phyloP scores from a whole-genome alignment of 2,329 filamentous ascomycete species.

The Rosellinia necatrix region DNA sequence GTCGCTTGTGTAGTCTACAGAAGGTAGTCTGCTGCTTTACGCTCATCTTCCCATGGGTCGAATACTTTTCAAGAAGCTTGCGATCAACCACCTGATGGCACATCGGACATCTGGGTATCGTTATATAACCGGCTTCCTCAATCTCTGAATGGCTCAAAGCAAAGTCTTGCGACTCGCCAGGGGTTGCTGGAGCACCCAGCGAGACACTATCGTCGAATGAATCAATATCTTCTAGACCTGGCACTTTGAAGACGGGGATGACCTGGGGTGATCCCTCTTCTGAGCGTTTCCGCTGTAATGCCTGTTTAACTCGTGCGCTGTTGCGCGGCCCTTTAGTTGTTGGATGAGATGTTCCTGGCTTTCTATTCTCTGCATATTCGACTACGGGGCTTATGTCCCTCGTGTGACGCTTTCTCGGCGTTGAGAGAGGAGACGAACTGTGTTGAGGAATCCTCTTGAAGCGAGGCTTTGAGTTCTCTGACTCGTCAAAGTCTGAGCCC shows the following conservation, averaged over 20 bases:
- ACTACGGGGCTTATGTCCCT: slow-evolving; percentile 13
- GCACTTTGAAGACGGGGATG: slow-evolving; percentile 36
- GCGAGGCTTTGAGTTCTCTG: slow-evolving; percentile 10
- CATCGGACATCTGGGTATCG: slow-evolving; percentile 63
- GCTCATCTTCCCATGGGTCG: slow-evolving; percentile 53
- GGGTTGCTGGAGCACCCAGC: slow-evolving; percentile 4
- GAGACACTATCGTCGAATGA: slow-evolving; percentile 25
- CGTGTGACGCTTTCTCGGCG: slow-evolving; percentile 5
- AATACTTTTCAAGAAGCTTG: slow-evolving; percentile 58
- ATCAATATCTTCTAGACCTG: slow-evolving; percentile 33
- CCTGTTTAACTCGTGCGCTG: not conserved
- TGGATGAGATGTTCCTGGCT: not conserved
- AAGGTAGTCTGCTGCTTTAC: slow-evolving; percentile 65
- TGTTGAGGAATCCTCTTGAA: slow-evolving; percentile 18
- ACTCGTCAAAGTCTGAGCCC: slow-evolving; percentile 19
- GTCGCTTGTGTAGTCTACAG: slow-evolving; percentile 65
- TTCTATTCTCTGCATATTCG: slow-evolving; percentile 2
- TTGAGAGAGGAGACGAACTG: slow-evolving; percentile 17
- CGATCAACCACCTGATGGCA: slow-evolving; percentile 65
- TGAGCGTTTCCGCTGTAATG: not conserved
- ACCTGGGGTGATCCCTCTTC: slow-evolving; percentile 25
- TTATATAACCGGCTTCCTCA: slow-evolving; percentile 19
- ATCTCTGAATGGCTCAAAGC: slow-evolving; percentile 16
- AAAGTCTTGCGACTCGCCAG: slow-evolving; percentile 28
- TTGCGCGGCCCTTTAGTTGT: not conserved